Percentiles rank a stretch among this genome's conserved stretches.
These are phyloP conservation scores for Aspergillus versicolor DNA, from an alignment of 2,329 filamentous ascomycete species.

Conservation along the genomic window DNA sequence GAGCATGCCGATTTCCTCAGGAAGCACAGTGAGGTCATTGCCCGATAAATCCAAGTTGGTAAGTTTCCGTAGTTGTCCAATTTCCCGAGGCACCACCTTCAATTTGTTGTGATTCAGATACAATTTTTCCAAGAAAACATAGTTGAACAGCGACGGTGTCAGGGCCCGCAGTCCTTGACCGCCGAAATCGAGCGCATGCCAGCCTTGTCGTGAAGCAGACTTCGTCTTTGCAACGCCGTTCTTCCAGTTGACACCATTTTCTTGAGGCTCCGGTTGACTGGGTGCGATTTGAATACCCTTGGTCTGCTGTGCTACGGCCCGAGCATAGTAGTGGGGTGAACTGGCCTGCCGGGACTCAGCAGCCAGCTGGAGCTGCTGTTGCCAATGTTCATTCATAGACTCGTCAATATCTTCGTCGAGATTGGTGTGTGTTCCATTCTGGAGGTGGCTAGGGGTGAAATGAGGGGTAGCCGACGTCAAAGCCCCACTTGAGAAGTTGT, in stretches of 20 bases:
- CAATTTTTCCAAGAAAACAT: slow-evolving; percentile 85
- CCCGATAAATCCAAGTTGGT: slow-evolving; percentile 83
- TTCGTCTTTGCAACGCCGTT: slow-evolving; percentile 66
- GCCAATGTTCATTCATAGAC: slow-evolving; percentile 73
- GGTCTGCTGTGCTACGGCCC: slow-evolving; percentile 47
- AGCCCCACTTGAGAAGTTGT: slow-evolving; percentile 49
- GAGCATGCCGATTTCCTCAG: slow-evolving; percentile 93
- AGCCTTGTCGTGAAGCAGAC: slow-evolving; percentile 65
- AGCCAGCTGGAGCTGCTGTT: slow-evolving; percentile 77
- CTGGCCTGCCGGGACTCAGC: slow-evolving; percentile 70
- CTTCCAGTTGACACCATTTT: slow-evolving; percentile 55
- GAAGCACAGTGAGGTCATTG: slow-evolving; percentile 79
- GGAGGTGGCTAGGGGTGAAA: slow-evolving; percentile 58
- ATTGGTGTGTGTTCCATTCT: slow-evolving; percentile 58
- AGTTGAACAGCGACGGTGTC: slow-evolving; percentile 76
- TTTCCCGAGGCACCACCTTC: slow-evolving; percentile 71
- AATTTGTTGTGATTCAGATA: slow-evolving; percentile 95
- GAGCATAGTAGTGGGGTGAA: slow-evolving; percentile 68
- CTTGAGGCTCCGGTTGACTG: slow-evolving; percentile 51
- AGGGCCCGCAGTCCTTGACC: slow-evolving; percentile 91
- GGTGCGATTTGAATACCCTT: slow-evolving; percentile 47
- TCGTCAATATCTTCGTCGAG: slow-evolving; percentile 58
- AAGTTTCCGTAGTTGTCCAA: slow-evolving; percentile 79
- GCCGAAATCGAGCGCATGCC: slow-evolving; percentile 91
- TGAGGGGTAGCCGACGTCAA: slow-evolving; percentile 53